These are phyloP conservation scores for Scytalidium lignicola DNA, from an alignment of 2,329 filamentous ascomycete genomes.

Conservation along the genomic window DNA sequence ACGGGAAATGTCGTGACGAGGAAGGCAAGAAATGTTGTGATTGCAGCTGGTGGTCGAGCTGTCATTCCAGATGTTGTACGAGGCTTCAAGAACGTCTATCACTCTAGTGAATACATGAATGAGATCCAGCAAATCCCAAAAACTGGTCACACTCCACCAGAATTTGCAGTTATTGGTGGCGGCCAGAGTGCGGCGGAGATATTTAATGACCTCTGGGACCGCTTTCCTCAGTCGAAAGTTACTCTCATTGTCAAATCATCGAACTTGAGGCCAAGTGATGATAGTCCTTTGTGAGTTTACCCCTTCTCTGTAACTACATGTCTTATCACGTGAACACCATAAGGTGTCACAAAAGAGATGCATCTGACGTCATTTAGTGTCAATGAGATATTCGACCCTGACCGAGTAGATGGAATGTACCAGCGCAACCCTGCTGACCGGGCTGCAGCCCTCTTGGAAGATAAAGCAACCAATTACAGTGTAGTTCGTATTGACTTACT, in stretches of 20 bases:
- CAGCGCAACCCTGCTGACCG: slow-evolving; percentile 60
- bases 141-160: slow-evolving; percentile 35
- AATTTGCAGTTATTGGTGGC: slow-evolving; percentile 77
- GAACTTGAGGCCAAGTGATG: slow-evolving; percentile 84
- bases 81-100: slow-evolving; percentile 69
- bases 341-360: not conserved
- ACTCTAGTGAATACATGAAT: slow-evolving; percentile 82
- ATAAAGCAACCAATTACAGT: slow-evolving; percentile 87
- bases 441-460: slow-evolving; percentile 52
- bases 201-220: slow-evolving; percentile 77
- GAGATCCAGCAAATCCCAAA: slow-evolving; percentile 52
- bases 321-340: not conserved
- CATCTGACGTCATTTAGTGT: slow-evolving; percentile 49
- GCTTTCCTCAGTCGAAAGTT: slow-evolving; percentile 78
- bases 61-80: slow-evolving; percentile 66
- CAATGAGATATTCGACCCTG: slow-evolving; percentile 94
- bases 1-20: slow-evolving; percentile 35
- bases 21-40: slow-evolving; percentile 47
- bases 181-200: slow-evolving; percentile 95
- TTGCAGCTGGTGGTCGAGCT: slow-evolving; percentile 64
- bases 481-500: slow-evolving; percentile 89
- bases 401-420: slow-evolving; percentile 73
- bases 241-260: slow-evolving; percentile 75
- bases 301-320: not conserved
- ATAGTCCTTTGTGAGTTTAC: slow-evolving; percentile 80